Base-by-base conservation (phyloP, 148 eudicot species). In the Rhododendron mucronatum region DNA sequence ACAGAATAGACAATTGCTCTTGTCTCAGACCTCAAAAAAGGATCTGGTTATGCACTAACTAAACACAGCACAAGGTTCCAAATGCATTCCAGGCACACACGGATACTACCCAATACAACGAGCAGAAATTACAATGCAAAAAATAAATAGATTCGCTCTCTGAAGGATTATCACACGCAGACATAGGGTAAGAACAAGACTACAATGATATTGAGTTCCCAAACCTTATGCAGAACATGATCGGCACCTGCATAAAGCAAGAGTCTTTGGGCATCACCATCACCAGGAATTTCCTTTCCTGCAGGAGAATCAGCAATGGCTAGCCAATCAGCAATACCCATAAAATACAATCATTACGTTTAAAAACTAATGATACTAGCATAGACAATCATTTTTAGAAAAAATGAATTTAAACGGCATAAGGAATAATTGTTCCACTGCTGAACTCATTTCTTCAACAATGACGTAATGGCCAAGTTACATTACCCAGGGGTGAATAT, bases 201-300 rank as follows among this genome's bases (percentile, higher is more conserved):
- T 78, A 28, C 7, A 59, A 85, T 41, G 59, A 18, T 45, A 59
- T 82, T 41, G 79, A 83, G 74, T 63, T 74, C 37, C 81, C 89
- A 83, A 76, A 96, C 99, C 98, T 96, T 94, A 84, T 87, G 89
- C 44, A 96, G 88, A 84, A 93, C 93, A 87, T 91, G 92, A 87
- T 93, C 95, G 82, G 94, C 93, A 90, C 82, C 90, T 35, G 94
- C 84, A 88, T 79, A 88, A 83, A 95, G 94, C 88, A 95, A 87
- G 80, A 87, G 89, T 82, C 91, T 91, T 81, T 90, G 96, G 59
- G 87, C 87, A 89, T 81, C 89, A 84, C 85, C 91, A 91, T 93
- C 95, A 82, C 89, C 90, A 44, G 98, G 96, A 90, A 96, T 90
- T 88, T 92, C 92, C 86, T 92, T 93, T 80, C 96, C 99, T 96